phyloP scores from a whole-genome alignment of 371 early-diverging fungal genomes.

The Mucor saturninus region DNA sequence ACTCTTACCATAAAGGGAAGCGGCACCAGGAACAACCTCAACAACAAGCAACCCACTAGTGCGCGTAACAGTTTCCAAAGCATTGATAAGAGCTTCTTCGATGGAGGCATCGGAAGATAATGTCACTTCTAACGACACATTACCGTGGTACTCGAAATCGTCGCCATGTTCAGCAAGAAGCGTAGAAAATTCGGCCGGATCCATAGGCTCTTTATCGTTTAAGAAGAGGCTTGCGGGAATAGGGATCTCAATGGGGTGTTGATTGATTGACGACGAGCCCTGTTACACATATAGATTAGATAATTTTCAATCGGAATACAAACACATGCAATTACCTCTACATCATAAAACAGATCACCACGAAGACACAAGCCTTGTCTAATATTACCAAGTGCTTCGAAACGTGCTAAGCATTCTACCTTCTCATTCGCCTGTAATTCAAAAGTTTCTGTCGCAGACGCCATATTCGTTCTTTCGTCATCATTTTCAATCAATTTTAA shows the following conservation, averaged over 20 bases:
- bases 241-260: constrained; percentile 35
- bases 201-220: constrained; percentile 42
- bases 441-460: constrained; percentile 41
- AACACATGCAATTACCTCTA: constrained; percentile 37
- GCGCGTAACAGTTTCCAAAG: constrained; percentile 54
- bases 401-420: constrained; percentile 35
- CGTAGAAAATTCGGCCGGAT: constrained; percentile 59
- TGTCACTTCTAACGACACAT: constrained; percentile 30
- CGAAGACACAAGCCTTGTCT: constrained; percentile 39
- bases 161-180: constrained; percentile 58
- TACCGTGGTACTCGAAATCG: constrained; percentile 54
- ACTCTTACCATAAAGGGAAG: constrained; percentile 72
- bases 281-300: constrained; percentile 9
- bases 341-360: constrained; percentile 43
- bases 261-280: constrained; percentile 33
- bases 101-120: constrained; percentile 18
- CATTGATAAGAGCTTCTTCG: constrained; percentile 49
- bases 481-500: constrained; percentile 24
- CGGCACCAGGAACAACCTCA: constrained; percentile 73
- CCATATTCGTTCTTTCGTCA: constrained; percentile 22
- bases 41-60: constrained; percentile 65
- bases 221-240: constrained; percentile 61
- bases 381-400: constrained; percentile 40
- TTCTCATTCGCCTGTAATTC: constrained; percentile 41
- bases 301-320: neutral